Base-by-base conservation (phyloP, 805 yeast species). In the Monosporozyma unispora region DNA sequence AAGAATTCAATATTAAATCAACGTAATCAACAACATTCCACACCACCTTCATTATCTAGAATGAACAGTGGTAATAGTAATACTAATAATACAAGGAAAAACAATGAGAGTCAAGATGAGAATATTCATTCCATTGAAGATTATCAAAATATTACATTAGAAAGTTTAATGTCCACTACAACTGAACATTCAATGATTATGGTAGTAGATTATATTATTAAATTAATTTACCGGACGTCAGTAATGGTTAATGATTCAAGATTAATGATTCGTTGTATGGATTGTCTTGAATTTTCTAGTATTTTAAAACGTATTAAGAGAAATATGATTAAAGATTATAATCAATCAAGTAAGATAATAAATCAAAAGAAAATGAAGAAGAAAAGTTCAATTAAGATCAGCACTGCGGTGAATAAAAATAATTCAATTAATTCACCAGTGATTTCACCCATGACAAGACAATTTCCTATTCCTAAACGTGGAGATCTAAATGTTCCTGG, bases 231-330 rank as follows among this genome's bases (percentile, higher is more conserved):
- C 57, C 87, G 85, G 54, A 68, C 78, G 4, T 81, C 84, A 0
- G 77, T 81, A 0, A 62, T 82, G 41, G 79, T 79, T 0, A 76
- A 81, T 52, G 91, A 85, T 58, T 70, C 80, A 66, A 80, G 81
- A 56, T 63, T 85, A 51, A 74, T 83, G 73, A 51, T 65, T 1
- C 55, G 70, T 35, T 63, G 64, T 48, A 57, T 62, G 47, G 65
- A 62, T 40, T 63, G 68, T 50, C 49, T 67, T 21, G 62, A 62
- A 45, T 45, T 67, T 9, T 64, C 67, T 4, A 62, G 53, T 46
- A 46, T 47, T 10, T 50, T 63, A 37, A 60, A 57, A 49, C 51
- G 45, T 19, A 45, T 59, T 10, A 60, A 57, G 47, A 57, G 50
- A 47, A 53, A 52, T 47, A 31, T 50, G n/a, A 18, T 46, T 8